phyloP scores from a whole-genome alignment of 2,329 filamentous ascomycete species.

The Aspergillus ochraceoroseus region DNA sequence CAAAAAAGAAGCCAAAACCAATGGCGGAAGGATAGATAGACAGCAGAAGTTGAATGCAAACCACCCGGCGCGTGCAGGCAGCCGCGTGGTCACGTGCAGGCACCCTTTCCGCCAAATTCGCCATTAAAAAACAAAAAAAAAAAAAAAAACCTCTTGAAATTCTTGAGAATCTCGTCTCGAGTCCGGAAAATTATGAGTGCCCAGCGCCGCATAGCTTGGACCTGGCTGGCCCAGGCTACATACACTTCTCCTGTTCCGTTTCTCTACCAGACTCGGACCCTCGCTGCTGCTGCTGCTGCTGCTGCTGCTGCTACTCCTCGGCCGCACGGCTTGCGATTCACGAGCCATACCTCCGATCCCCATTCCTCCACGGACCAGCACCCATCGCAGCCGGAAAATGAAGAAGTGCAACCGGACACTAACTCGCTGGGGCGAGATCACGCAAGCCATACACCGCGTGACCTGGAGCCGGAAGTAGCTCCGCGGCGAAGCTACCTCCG shows the following conservation, averaged over 20 bases:
- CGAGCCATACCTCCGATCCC: constrained; percentile 12
- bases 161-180: not conserved
- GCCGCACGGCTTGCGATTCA: constrained; percentile 4
- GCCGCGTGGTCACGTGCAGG: constrained; percentile 25
- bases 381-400: too few relatives aligned
- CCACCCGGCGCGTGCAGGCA: constrained; percentile 19
- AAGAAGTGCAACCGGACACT: too few relatives aligned
- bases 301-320: too few relatives aligned
- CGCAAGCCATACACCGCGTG: too few relatives aligned
- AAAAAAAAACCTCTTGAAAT: not conserved
- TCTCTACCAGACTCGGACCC: constrained; percentile 66
- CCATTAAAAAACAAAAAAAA: not conserved
- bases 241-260: constrained; percentile 55
- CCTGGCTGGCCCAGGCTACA: constrained; percentile 27
- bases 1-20: too few relatives aligned
- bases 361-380: too few relatives aligned
- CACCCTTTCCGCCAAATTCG: not conserved
- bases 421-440: too few relatives aligned
- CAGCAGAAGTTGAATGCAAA: too few relatives aligned
- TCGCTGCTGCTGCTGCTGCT: too few relatives aligned
- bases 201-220: constrained; percentile 26
- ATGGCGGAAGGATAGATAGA: too few relatives aligned
- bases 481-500: constrained; percentile 20
- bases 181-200: constrained; percentile 24
- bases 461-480: constrained; percentile 14